Conservation (phyloP, 495 filamentous ascomycete species). For the Immersiella caudata region DNA sequence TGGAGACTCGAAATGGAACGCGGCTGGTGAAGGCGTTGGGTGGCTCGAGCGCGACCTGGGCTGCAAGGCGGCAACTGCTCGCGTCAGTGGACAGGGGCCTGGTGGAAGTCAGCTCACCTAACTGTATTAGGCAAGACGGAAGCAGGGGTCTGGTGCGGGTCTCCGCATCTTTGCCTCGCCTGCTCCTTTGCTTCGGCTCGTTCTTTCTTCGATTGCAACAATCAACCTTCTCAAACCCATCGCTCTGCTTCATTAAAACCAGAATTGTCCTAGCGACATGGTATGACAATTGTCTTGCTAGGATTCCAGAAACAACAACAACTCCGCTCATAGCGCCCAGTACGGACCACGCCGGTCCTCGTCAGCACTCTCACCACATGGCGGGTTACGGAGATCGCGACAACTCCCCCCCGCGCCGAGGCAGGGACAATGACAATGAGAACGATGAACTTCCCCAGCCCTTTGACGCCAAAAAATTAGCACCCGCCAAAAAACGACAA, state of each 20-base stretch:
- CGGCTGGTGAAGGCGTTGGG: background rate
- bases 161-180: conserved; percentile 10
- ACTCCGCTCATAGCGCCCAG: background rate
- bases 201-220: background rate
- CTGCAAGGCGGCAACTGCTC: conserved; percentile 31
- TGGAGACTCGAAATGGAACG: conserved; percentile 6
- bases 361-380: conserved; percentile 17
- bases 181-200: background rate
- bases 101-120: background rate
- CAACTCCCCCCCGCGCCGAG: conserved; percentile 5
- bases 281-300: background rate
- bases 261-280: background rate
- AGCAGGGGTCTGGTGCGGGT: background rate
- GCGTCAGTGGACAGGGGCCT: conserved; percentile 25
- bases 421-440: conserved; percentile 5
- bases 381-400: conserved; percentile 29
- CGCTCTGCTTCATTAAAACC: background rate
- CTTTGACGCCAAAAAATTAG: conserved; percentile 58
- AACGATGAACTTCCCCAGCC: conserved; percentile 55
- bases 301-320: background rate
- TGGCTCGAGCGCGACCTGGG: conserved; percentile 23
- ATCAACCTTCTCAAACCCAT: background rate
- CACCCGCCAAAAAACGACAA: conserved; percentile 54
- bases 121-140: conserved; percentile 4
- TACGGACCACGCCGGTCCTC: background rate